phyloP scores from a whole-genome alignment of 2,329 filamentous ascomycete species.

The Claviceps fusiformis region DNA sequence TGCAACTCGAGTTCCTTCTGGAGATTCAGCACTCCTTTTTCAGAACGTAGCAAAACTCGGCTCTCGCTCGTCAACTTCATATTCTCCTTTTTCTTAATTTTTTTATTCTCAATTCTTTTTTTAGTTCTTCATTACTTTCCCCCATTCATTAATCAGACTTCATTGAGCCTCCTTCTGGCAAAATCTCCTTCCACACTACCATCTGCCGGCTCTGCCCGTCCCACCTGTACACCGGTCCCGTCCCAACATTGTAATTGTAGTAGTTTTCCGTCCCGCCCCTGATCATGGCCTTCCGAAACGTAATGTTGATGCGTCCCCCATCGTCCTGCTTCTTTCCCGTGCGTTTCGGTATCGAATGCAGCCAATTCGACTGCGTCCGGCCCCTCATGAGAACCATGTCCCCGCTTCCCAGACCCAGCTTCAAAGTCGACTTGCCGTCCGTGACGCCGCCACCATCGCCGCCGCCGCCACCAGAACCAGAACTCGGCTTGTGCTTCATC shows the following conservation, averaged over 20 bases:
- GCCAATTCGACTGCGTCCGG: constrained; percentile 60
- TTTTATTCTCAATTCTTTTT: neutral
- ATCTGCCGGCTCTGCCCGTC: constrained; percentile 39
- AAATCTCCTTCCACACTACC: constrained; percentile 21
- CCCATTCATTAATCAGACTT: neutral
- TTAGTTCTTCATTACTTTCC: neutral
- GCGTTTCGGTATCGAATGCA: constrained; percentile 67
- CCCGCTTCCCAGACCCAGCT: constrained; percentile 45
- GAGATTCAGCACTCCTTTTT: neutral
- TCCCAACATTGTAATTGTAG: constrained; percentile 71
- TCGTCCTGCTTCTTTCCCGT: constrained; percentile 49
- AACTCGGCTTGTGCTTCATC: constrained; percentile 60
- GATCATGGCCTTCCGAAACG: constrained; percentile 58
- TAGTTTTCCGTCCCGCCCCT: constrained; percentile 69
- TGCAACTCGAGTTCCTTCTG: constrained; percentile 3
- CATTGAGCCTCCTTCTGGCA: constrained; percentile 1
- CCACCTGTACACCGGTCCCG: constrained; percentile 56
- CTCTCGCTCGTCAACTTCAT: neutral
- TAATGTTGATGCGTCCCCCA: constrained; percentile 61
- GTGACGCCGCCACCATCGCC: constrained; percentile 5
- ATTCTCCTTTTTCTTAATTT: neutral
- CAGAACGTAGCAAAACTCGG: neutral
- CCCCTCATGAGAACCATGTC: constrained; percentile 74
- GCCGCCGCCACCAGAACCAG: constrained; percentile 12
- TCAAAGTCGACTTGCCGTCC: constrained; percentile 28